Percentiles rank a stretch among this genome's conserved stretches.
Evolutionary conservation across 1,284 basidiomycete species (phyloP).

Genomic region (Melanopsichium pennsylvanicum): DNA sequence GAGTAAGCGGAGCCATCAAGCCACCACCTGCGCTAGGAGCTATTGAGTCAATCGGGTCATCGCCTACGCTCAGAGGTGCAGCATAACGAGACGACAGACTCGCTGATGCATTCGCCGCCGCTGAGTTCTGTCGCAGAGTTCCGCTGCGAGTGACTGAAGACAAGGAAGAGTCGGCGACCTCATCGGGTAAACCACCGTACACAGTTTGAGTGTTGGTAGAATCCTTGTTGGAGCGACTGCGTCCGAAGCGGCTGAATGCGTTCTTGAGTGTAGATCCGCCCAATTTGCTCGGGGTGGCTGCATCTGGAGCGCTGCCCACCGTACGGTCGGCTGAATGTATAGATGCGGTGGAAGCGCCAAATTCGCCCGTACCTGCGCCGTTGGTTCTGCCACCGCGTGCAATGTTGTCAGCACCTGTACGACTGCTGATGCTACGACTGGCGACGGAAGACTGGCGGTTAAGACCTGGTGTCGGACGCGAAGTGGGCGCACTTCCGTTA

Average conservation of each 20-base stretch:
- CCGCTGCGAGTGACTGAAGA: conserved; percentile 28
- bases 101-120: conserved; percentile 5
- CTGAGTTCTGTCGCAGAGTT: conserved; percentile 32
- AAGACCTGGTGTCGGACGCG: conserved; percentile 11
- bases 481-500: conserved; percentile 13
- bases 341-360: conserved; percentile 47
- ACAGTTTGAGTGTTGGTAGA: conserved; percentile 37
- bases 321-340: conserved; percentile 45
- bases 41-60: conserved; percentile 43
- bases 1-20: conserved; percentile 54
- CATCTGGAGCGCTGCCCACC: conserved; percentile 14
- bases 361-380: conserved; percentile 43
- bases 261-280: conserved; percentile 51
- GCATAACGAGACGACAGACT: conserved; percentile 20
- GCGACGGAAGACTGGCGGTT: conserved; percentile 28
- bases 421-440: conserved; percentile 42
- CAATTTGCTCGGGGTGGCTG: conserved; percentile 32
- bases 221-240: conserved; percentile 46
- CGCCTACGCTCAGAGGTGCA: conserved; percentile 8
- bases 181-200: conserved; percentile 47
- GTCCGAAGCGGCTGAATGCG: conserved; percentile 54
- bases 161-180: conserved; percentile 36
- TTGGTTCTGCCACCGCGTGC: conserved; percentile 24
- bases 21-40: conserved; percentile 24
- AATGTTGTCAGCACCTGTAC: conserved; percentile 20